These are phyloP conservation scores for Typha latifolia DNA, from an alignment of 176 grass and related monocot genomes.

Conservation along the genomic window DNA sequence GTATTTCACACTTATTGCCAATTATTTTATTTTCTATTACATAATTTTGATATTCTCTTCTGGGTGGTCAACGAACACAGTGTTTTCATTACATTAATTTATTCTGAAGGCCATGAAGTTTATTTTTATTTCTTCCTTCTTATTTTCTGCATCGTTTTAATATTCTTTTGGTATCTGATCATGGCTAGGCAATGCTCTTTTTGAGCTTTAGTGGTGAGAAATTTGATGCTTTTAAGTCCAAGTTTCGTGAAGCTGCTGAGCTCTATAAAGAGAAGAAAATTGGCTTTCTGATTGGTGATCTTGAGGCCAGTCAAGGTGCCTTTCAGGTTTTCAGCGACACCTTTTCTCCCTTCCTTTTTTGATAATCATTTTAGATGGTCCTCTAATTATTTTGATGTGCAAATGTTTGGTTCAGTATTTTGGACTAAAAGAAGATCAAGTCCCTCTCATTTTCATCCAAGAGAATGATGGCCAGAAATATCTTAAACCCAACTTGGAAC, in stretches of 20 bases:
- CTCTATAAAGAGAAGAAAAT: conserved; percentile 64
- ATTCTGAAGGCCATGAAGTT: too few species aligned
- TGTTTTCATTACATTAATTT: too few species aligned
- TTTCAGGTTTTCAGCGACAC: conserved; percentile 55
- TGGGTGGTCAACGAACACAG: too few species aligned
- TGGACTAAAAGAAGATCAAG: conserved; percentile 64
- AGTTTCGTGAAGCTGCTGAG: conserved; percentile 41
- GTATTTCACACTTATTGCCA: too few species aligned
- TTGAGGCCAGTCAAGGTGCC: conserved; percentile 67
- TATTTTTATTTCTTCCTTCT: background rate
- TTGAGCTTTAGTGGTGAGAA: conserved; percentile 62
- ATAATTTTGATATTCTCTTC: too few species aligned
- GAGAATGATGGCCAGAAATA: conserved; percentile 64
- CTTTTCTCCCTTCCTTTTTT: background rate
- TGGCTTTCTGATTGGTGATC: conserved; percentile 82
- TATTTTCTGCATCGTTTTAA: background rate
- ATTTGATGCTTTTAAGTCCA: conserved; percentile 60
- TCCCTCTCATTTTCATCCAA: conserved; percentile 68
- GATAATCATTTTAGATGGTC: background rate
- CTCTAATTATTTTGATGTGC: conserved; percentile 8
- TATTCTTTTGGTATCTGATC: conserved; percentile 14
- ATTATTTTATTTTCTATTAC: too few species aligned
- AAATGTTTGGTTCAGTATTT: conserved; percentile 56
- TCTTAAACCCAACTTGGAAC: conserved; percentile 61
- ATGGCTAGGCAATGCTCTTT: conserved; percentile 71